Evolutionary conservation across 345 rosid genomes (phyloP).

Genomic region (Syzygium oleosum): DNA sequence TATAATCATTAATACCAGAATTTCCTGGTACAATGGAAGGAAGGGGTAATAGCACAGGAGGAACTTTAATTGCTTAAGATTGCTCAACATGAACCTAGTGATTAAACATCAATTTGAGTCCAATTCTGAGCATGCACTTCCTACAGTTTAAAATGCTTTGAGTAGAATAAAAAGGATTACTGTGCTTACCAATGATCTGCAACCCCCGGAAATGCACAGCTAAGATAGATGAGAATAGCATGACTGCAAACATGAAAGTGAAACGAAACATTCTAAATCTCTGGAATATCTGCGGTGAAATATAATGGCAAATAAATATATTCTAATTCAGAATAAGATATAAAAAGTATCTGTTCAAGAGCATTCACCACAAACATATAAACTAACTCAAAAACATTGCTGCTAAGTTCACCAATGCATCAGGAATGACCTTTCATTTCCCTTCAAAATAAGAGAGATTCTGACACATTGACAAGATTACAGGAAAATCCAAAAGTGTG

Average conservation of each 20-base stretch:
- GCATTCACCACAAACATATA: background rate
- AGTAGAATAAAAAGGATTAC: background rate
- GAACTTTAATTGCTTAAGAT: background rate
- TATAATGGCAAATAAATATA: background rate
- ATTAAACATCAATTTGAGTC: background rate
- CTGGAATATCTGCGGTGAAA: background rate
- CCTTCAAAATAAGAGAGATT: background rate
- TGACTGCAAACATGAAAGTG: constrained; percentile 45
- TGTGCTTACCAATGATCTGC: constrained; percentile 67
- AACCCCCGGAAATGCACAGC: constrained; percentile 71
- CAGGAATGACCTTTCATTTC: background rate
- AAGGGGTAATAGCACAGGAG: background rate
- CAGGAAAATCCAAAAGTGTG: background rate
- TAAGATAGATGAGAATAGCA: constrained; percentile 72
- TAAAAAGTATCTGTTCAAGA: background rate
- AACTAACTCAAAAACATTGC: background rate
- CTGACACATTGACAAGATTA: background rate
- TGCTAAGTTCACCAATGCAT: background rate
- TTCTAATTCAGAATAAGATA: background rate
- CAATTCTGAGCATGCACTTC: background rate
- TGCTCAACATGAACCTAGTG: background rate
- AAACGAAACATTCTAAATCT: background rate
- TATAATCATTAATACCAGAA: background rate
- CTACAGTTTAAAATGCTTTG: background rate
- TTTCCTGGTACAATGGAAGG: background rate